Conservation (phyloP, 2,329 filamentous ascomycete species). For the Aspergillus tubingensis region DNA sequence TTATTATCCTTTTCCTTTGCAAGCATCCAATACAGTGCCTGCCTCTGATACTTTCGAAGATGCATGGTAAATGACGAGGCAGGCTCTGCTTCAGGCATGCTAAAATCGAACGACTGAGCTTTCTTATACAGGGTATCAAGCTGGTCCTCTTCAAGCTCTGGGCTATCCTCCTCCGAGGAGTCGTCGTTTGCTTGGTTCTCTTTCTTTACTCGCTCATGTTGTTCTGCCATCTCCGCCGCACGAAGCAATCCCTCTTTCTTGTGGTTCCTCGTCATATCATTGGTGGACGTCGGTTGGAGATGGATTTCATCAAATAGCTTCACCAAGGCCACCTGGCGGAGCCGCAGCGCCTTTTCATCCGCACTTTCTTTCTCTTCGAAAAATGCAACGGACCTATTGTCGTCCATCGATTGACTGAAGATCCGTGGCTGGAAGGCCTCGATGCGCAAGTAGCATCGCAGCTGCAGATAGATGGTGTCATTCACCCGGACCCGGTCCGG, state of each 20-base stretch:
- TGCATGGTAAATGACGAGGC: conserved; percentile 78
- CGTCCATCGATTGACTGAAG: conserved; percentile 56
- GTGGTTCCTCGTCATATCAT: conserved; percentile 71
- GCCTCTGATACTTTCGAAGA: conserved; percentile 89
- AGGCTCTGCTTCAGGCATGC: conserved; percentile 83
- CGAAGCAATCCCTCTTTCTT: conserved; percentile 81
- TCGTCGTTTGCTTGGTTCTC: conserved; percentile 43
- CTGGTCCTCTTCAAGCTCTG: conserved; percentile 92
- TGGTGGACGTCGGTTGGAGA: conserved; percentile 72
- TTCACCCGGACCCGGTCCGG: conserved; percentile 84
- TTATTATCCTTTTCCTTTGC: conserved; percentile 83
- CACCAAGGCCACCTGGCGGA: conserved; percentile 84
- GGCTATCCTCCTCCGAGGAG: conserved; percentile 72
- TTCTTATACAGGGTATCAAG: conserved; percentile 93
- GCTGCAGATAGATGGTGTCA: conserved; percentile 89
- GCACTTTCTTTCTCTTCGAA: conserved; percentile 84
- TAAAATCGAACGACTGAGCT: conserved; percentile 94
- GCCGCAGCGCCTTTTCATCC: conserved; percentile 79
- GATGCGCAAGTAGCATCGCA: conserved; percentile 73
- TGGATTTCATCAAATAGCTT: conserved; percentile 88
- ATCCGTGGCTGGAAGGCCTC: conserved; percentile 69
- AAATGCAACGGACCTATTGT: conserved; percentile 70
- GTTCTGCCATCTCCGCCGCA: conserved; percentile 85
- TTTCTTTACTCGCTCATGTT: conserved; percentile 64
- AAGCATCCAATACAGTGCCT: conserved; percentile 95